These are phyloP conservation scores for Acanthamoeba royreba DNA, from an alignment of 208 protist genomes.

Conservation along the genomic window DNA sequence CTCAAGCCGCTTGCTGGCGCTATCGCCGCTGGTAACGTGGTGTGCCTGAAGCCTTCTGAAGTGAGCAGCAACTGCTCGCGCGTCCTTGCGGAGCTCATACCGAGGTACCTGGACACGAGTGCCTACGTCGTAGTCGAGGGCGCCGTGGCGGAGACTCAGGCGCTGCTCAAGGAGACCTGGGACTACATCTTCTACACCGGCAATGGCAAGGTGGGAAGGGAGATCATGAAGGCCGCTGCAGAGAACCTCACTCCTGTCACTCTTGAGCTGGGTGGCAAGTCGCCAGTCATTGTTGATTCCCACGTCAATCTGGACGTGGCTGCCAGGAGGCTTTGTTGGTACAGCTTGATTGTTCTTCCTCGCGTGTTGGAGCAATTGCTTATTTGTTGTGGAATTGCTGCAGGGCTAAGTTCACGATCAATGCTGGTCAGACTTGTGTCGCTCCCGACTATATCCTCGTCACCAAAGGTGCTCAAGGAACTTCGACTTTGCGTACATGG, in stretches of 20 bases:
- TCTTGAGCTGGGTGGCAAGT: conserved; percentile 93
- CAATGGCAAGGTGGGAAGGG: conserved; percentile 69
- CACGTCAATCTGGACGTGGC: conserved; percentile 74
- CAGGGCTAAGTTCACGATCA: conserved; percentile 65
- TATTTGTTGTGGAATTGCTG: background rate
- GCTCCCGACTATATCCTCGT: conserved; percentile 89
- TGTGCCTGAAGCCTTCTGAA: conserved; percentile 88
- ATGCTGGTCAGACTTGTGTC: conserved; percentile 88
- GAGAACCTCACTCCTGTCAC: conserved; percentile 88
- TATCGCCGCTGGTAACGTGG: conserved; percentile 87
- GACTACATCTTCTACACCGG: conserved; percentile 94
- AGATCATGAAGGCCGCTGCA: conserved; percentile 82
- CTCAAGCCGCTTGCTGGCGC: conserved; percentile 82
- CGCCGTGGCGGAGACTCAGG: conserved; percentile 76
- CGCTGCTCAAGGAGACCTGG: conserved; percentile 81
- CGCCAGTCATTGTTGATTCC: conserved; percentile 85
- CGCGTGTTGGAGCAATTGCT: no score
- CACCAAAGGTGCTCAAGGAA: no score
- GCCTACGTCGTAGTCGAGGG: conserved; percentile 75
- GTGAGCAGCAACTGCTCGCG: conserved; percentile 47
- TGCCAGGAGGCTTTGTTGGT: conserved; percentile 75
- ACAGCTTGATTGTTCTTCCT: background rate
- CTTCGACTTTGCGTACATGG: no score
- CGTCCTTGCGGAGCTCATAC: conserved; percentile 77
- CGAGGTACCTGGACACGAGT: conserved; percentile 73